Percentiles rank a stretch among this genome's conserved stretches.
These are phyloP conservation scores for Chlamydomonas incerta DNA, from an alignment of 139 green algal genomes.

Conservation along the genomic window DNA sequence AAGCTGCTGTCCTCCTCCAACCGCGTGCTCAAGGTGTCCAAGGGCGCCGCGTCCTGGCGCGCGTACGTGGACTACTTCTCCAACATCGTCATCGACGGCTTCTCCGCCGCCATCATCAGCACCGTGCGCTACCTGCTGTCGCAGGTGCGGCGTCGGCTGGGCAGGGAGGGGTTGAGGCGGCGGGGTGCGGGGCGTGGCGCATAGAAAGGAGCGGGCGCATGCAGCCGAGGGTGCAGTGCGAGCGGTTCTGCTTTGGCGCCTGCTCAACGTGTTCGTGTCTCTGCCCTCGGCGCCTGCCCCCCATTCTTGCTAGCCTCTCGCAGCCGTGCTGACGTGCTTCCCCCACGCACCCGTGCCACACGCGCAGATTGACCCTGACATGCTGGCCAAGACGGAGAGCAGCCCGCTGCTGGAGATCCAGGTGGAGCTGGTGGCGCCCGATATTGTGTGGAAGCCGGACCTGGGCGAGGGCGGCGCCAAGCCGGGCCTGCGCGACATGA, in stretches of 20 bases:
- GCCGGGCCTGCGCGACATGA: constrained; percentile 78
- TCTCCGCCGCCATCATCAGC: constrained; percentile 75
- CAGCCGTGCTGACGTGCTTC: too few relatives aligned
- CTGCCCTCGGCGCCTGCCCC: too few relatives aligned
- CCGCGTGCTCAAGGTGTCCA: constrained; percentile 82
- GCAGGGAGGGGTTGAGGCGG: too few relatives aligned
- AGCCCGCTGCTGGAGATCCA: constrained; percentile 86
- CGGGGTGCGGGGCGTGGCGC: too few relatives aligned
- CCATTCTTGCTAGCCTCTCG: too few relatives aligned
- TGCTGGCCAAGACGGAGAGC: constrained; percentile 71
- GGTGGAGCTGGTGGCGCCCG: constrained; percentile 81
- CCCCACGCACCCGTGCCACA: background rate
- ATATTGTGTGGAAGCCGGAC: constrained; percentile 88
- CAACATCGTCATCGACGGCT: constrained; percentile 87
- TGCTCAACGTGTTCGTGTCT: too few relatives aligned
- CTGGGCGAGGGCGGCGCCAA: constrained; percentile 61
- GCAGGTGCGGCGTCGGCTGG: background rate
- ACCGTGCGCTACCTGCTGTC: constrained; percentile 66
- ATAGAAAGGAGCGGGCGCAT: too few relatives aligned
- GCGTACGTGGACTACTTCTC: constrained; percentile 87
- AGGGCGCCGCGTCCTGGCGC: constrained; percentile 77
- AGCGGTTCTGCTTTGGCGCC: too few relatives aligned
- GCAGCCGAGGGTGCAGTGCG: too few relatives aligned
- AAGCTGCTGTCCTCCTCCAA: constrained; percentile 85
- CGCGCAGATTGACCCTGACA: constrained; percentile 77